A percentile compares a stretch with the other conserved stretches of the same genome.
Evolutionary conservation across 2,329 filamentous ascomycete species (phyloP).

Genomic region (Fusarium cyanostomum): DNA sequence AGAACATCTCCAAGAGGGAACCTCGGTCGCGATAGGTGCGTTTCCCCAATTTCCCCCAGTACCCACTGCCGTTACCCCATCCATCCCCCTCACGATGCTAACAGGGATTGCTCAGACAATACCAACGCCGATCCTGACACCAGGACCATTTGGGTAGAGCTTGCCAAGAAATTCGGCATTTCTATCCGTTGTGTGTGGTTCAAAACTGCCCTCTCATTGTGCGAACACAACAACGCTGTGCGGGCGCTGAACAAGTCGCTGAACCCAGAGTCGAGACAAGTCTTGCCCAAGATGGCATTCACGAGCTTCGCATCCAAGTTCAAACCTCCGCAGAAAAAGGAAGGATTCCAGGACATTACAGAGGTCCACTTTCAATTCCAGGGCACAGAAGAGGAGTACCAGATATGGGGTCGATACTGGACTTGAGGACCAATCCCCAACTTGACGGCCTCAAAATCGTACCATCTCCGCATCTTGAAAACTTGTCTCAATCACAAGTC

Average conservation of each 20-base stretch:
- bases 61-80: constrained; percentile 20
- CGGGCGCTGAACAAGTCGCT: constrained; percentile 75
- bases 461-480: constrained; percentile 30
- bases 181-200: constrained; percentile 90
- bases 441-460: constrained; percentile 23
- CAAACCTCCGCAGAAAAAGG: constrained; percentile 73
- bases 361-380: constrained; percentile 80
- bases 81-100: constrained; percentile 20
- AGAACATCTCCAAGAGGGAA: constrained; percentile 69
- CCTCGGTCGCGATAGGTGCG: constrained; percentile 81
- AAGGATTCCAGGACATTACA: constrained; percentile 86
- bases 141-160: constrained; percentile 78
- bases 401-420: constrained; percentile 83
- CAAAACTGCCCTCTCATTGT: constrained; percentile 73
- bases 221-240: constrained; percentile 88
- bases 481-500: constrained; percentile 11
- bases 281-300: constrained; percentile 84
- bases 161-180: constrained; percentile 75
- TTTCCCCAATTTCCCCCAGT: constrained; percentile 34
- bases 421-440: constrained; percentile 53
- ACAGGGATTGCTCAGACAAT: constrained; percentile 72
- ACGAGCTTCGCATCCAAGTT: constrained; percentile 77
- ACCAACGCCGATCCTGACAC: constrained; percentile 89
- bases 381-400: constrained; percentile 73
- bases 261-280: constrained; percentile 82